These are phyloP conservation scores for Sphagnum tenellum DNA, from an alignment of 225 moss, liverwort and hornwort species.

Conservation along the genomic window DNA sequence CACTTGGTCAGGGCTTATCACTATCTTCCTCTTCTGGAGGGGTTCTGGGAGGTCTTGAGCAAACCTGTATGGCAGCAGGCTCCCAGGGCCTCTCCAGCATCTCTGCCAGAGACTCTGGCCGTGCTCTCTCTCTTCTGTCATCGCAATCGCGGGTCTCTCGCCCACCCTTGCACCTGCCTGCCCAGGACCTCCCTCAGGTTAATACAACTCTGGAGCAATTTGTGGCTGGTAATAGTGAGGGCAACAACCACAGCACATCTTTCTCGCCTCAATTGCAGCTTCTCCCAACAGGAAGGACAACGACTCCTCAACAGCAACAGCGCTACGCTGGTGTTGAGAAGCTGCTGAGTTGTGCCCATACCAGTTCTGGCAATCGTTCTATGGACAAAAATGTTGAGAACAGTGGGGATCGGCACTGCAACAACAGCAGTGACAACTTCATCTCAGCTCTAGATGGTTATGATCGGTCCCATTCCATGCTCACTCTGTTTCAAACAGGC, in stretches of 20 bases:
- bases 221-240: slow-evolving; percentile 51
- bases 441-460: slow-evolving; percentile 33
- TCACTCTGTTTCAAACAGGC: slow-evolving; percentile 30
- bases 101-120: slow-evolving; percentile 70
- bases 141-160: slow-evolving; percentile 78
- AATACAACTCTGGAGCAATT: slow-evolving; percentile 54
- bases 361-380: slow-evolving; percentile 2
- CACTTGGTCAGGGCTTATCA: slow-evolving; percentile 69
- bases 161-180: slow-evolving; percentile 15
- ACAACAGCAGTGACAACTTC: slow-evolving; percentile 5
- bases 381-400: no score
- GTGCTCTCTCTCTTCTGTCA: slow-evolving; percentile 99
- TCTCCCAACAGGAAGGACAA: slow-evolving; percentile 20
- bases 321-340: slow-evolving; percentile 13
- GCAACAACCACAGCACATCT: slow-evolving; percentile 30
- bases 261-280: slow-evolving; percentile 43
- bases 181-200: slow-evolving; percentile 24
- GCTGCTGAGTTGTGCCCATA: slow-evolving; percentile 22
- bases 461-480: slow-evolving; percentile 32
- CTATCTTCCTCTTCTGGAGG: slow-evolving; percentile 51
- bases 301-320: slow-evolving; percentile 16
- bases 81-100: slow-evolving; percentile 68
- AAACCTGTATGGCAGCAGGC: slow-evolving; percentile 22
- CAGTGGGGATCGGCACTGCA: slow-evolving; percentile 1
- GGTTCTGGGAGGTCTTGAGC: slow-evolving; percentile 43